Evolutionary conservation across 1,284 basidiomycete species (phyloP).

Genomic region (Neonothopanus nambi): DNA sequence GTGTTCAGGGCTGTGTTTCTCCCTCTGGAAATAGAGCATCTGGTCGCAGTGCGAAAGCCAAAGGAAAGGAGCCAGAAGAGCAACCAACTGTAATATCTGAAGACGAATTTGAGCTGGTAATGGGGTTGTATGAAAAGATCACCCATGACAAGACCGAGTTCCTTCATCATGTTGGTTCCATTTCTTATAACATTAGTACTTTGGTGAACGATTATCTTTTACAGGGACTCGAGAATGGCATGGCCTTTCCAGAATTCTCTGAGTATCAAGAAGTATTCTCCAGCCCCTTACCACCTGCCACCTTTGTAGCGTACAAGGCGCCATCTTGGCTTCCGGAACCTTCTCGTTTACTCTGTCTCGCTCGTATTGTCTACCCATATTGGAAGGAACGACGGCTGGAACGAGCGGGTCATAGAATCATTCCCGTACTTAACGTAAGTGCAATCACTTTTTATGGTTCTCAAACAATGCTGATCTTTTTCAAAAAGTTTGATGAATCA

Average conservation of each 20-base stretch:
- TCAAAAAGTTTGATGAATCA: constrained; percentile 79
- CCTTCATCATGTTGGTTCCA: constrained; percentile 78
- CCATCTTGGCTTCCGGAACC: constrained; percentile 65
- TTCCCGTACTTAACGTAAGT: constrained; percentile 78
- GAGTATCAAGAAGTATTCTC: constrained; percentile 79
- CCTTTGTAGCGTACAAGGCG: constrained; percentile 63
- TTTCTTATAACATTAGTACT: not conserved
- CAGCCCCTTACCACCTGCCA: constrained; percentile 51
- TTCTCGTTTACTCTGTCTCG: constrained; percentile 58
- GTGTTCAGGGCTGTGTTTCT: constrained; percentile 69
- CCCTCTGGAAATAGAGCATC: constrained; percentile 52
- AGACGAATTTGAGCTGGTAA: constrained; percentile 93
- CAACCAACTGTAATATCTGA: constrained; percentile 73
- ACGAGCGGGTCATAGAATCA: constrained; percentile 76
- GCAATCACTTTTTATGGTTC: not conserved
- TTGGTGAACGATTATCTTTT: constrained; percentile 9
- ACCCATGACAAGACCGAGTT: constrained; percentile 92
- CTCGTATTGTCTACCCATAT: constrained; percentile 73
- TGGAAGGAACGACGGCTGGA: constrained; percentile 80
- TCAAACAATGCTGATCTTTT: not conserved
- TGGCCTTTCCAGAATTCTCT: constrained; percentile 74
- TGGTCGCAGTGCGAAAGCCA: constrained; percentile 69
- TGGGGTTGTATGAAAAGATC: constrained; percentile 92
- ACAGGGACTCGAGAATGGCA: constrained; percentile 63
- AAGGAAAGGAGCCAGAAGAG: constrained; percentile 75